Evolutionary conservation across 148 eudicot species (phyloP).

Genomic region (Amaranthus palmeri): DNA sequence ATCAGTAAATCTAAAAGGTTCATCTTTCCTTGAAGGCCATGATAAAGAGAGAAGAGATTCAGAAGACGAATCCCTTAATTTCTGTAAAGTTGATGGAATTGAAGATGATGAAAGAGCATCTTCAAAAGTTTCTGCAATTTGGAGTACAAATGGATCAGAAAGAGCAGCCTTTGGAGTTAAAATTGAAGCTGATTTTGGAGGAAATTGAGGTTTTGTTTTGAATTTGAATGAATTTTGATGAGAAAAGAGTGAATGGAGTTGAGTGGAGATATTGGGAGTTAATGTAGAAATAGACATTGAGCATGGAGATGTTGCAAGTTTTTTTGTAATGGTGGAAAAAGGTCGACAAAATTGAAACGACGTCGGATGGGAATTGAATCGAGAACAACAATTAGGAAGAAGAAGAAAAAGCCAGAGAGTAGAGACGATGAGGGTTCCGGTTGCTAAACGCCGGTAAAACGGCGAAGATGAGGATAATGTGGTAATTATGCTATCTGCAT

Average conservation of each 20-base stretch:
- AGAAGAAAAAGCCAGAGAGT: too few species aligned
- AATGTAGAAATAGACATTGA: constrained; percentile 31
- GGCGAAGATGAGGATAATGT: too few species aligned
- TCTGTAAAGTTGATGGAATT: constrained; percentile 51
- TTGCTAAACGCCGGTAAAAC: too few species aligned
- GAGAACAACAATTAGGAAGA: too few species aligned
- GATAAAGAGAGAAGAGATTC: constrained; percentile 66
- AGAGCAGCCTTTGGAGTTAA: constrained; percentile 37
- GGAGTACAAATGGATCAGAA: constrained; percentile 88
- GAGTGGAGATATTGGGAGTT: constrained; percentile 9
- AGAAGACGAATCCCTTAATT: constrained; percentile 64
- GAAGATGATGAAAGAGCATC: constrained; percentile 50
- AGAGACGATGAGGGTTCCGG: too few species aligned
- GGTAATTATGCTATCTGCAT: too few species aligned
- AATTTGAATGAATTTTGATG: constrained; percentile 12
- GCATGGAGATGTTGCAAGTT: neutral
- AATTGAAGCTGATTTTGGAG: constrained; percentile 22
- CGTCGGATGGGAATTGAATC: too few species aligned
- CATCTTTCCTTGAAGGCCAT: constrained; percentile 88
- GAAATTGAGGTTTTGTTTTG: constrained; percentile 6
- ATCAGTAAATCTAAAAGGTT: constrained; percentile 81
- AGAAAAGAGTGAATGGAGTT: constrained; percentile 2
- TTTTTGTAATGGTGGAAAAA: too few species aligned
- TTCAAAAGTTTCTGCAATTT: constrained; percentile 89
- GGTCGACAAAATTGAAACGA: too few species aligned